A percentile compares a stretch with the other conserved stretches of the same genome.
These are phyloP conservation scores for Linnemannia schmuckeri DNA, from an alignment of 192 early-diverging fungal genomes.

Conservation along the genomic window DNA sequence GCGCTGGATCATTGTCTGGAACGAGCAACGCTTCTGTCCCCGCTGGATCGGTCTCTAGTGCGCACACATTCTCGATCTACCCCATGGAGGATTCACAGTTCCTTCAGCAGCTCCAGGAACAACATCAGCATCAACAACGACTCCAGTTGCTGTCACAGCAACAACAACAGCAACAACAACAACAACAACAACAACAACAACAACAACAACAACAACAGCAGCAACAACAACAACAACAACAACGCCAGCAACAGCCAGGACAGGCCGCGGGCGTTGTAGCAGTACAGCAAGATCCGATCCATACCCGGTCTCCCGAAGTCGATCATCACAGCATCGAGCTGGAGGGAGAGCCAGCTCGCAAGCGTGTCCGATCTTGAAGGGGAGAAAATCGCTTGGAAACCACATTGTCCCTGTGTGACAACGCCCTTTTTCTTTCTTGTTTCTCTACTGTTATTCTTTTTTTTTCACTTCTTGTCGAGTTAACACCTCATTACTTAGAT, in stretches of 20 bases:
- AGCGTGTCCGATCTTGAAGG: slow-evolving; percentile 19
- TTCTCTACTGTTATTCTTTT: neutral
- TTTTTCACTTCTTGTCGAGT: neutral
- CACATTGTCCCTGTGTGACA: neutral
- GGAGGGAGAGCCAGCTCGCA: slow-evolving; percentile 24
- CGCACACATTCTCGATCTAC: neutral
- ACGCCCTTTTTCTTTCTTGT: neutral
- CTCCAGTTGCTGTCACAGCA: slow-evolving; percentile 18
- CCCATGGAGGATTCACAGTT: slow-evolving; percentile 16
- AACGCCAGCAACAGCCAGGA: neutral
- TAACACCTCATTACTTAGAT: neutral
- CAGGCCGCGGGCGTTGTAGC: neutral
- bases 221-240: slow-evolving; percentile 20
- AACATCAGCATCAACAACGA: slow-evolving; percentile 33
- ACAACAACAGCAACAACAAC: slow-evolving; percentile 19
- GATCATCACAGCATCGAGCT: slow-evolving; percentile 16
- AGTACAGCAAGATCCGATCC: neutral
- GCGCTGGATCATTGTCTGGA: slow-evolving; percentile 6
- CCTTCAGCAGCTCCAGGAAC: slow-evolving; percentile 18
- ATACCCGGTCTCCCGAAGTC: neutral
- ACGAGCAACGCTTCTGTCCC: slow-evolving; percentile 9
- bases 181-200: slow-evolving; percentile 14
- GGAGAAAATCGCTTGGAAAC: neutral
- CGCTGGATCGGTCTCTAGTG: slow-evolving; percentile 13
- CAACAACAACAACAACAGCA: slow-evolving; percentile 36